Percentiles rank a stretch among this genome's conserved stretches.
Evolutionary conservation across 257 asterid genomes (phyloP).

Genomic region (Solanum virginianum): DNA sequence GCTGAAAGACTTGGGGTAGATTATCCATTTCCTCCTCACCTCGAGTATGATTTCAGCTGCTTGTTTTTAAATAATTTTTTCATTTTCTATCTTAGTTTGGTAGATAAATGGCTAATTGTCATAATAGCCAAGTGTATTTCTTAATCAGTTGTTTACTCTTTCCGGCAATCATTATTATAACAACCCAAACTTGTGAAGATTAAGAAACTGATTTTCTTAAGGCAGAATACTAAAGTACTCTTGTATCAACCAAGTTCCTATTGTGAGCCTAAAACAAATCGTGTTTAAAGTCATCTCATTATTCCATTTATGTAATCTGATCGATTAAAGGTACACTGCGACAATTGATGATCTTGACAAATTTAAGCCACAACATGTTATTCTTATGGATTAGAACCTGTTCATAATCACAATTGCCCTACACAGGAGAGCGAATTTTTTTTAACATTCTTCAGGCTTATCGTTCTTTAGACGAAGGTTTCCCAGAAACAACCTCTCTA

Average conservation of each 20-base stretch:
- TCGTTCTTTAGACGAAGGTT: neutral
- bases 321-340: neutral
- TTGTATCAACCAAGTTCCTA: too few relatives aligned
- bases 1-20: conserved; percentile 80
- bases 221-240: too few relatives aligned
- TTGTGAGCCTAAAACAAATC: too few relatives aligned
- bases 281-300: neutral
- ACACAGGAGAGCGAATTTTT: neutral
- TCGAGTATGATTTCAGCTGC: conserved; percentile 52
- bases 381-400: neutral
- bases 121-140: too few relatives aligned
- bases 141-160: too few relatives aligned
- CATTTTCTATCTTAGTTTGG: neutral
- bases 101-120: neutral
- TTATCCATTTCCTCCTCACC: conserved; percentile 88
- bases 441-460: neutral
- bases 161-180: too few relatives aligned
- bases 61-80: neutral
- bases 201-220: too few relatives aligned
- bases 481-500: too few relatives aligned
- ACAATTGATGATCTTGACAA: neutral
- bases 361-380: neutral
- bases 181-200: too few relatives aligned
- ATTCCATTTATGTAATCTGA: neutral
- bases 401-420: neutral